Evolutionary conservation across 371 early-diverging fungal species (phyloP).

Genomic region (Dichotomocladium elegans): DNA sequence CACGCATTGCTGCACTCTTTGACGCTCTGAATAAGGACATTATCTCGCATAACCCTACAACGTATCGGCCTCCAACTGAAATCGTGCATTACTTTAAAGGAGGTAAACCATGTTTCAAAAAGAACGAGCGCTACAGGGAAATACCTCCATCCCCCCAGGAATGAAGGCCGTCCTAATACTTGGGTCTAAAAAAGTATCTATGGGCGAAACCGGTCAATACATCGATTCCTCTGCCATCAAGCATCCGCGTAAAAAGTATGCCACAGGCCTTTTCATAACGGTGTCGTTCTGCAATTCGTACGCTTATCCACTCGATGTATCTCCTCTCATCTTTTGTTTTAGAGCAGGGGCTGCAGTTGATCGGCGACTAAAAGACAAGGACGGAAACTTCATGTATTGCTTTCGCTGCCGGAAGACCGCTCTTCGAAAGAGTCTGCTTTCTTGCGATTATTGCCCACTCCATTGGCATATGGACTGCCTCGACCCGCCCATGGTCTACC

Average conservation of each 20-base stretch:
- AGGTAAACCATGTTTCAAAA: slow-evolving; percentile 28
- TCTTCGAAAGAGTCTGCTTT: slow-evolving; percentile 49
- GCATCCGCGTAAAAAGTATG: no score
- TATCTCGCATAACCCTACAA: slow-evolving; percentile 37
- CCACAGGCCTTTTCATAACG: no score
- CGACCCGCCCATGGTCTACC: slow-evolving; percentile 62
- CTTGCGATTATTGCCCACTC: slow-evolving; percentile 79
- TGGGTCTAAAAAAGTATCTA: slow-evolving; percentile 30
- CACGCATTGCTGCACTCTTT: neutral
- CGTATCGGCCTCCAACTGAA: slow-evolving; percentile 43
- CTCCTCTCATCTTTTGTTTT: neutral
- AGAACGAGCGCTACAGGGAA: no score
- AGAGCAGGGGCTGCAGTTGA: slow-evolving; percentile 31
- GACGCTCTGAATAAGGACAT: slow-evolving; percentile 23
- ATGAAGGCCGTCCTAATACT: no score
- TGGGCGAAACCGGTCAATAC: slow-evolving; percentile 58
- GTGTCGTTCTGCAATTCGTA: no score
- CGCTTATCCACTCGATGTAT: neutral
- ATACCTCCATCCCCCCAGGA: no score
- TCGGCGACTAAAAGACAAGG: slow-evolving; percentile 41
- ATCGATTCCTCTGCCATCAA: slow-evolving; percentile 42
- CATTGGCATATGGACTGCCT: slow-evolving; percentile 90
- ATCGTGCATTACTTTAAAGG: slow-evolving; percentile 48
- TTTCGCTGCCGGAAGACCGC: slow-evolving; percentile 62
- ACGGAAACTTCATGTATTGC: slow-evolving; percentile 54